Base-by-base conservation (phyloP, 2,329 filamentous ascomycete genomes). In the Venturia nashicola region DNA sequence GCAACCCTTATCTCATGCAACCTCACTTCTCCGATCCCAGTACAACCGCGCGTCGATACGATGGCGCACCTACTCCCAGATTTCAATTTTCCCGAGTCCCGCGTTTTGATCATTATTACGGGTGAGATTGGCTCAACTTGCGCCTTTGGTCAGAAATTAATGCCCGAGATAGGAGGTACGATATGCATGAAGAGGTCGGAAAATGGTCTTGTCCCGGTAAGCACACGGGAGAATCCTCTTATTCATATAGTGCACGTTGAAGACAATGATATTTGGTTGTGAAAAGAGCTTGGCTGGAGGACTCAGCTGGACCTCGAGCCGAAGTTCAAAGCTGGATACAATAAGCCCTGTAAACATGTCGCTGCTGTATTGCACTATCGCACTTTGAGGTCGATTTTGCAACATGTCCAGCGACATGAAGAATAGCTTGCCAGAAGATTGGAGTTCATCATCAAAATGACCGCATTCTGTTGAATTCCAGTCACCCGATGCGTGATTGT, bases 101-200 rank as follows among this genome's bases (percentile, higher is more conserved):
- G 89, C 65, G 89, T 97, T 14, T 80, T 97, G 68, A 88, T 96
- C 70, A 90, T 96, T 75, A 93, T 95, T 79, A 96, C 92, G 14
- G 91, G 90, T 72, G 77, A 73, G 63, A 77, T 76, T n/a, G 66
- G 65, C 34, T 63, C 60, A 16, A 23, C 44, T 36, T 36, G 5
- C 8, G 23, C 43, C 27, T 12, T 8, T 34, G 40, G 6, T 46
- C 42, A 36, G 14, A 55, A 55, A 44, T 16, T 54, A n/a, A 59
- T 8, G 7, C 7, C 20, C 36, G 51, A 18, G 32, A 61, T 66
- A 78, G 80, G 83, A 66, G 89, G 88, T 55, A 91, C 88, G 7
- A 96, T 96, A 70, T 96, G 91, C 77, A 96, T 97, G 92, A 86
- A 88, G 72, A 87, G 86, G 63, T 91, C 90, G 11, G 82, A 83